These are phyloP conservation scores for Chalciporus sp. DNA, from an alignment of 1,284 basidiomycete species.

Conservation along the genomic window DNA sequence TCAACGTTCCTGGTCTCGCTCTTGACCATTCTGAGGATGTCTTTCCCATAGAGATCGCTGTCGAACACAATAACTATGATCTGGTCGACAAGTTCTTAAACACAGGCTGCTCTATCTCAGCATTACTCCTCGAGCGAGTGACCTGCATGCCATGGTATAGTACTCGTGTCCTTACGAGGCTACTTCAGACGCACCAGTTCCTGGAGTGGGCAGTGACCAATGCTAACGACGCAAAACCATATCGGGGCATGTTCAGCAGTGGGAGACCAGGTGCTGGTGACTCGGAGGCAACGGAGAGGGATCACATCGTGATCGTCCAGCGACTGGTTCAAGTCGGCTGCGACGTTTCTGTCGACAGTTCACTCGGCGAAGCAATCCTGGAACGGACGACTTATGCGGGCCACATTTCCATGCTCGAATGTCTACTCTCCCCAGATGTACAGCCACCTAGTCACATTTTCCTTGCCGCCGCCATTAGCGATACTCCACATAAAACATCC, in stretches of 20 bases:
- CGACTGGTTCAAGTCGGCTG: slow-evolving; percentile 13
- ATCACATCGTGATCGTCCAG: neutral
- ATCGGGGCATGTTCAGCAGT: neutral
- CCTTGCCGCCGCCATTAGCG: neutral
- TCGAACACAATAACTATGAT: rapidly evolving
- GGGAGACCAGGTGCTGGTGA: neutral
- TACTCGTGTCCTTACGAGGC: neutral
- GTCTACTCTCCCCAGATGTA: neutral
- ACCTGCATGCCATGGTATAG: neutral
- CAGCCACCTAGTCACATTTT: slow-evolving; percentile 11
- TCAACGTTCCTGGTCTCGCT: neutral
- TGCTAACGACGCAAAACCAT: neutral
- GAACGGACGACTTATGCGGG: slow-evolving; percentile 1
- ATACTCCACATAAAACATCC: neutral
- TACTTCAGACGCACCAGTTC: slow-evolving; percentile 17
- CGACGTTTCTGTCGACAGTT: neutral
- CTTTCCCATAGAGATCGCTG: slow-evolving; percentile 13
- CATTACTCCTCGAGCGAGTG: neutral
- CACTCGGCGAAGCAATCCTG: neutral
- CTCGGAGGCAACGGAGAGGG: neutral
- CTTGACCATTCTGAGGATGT: neutral
- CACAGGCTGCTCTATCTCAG: slow-evolving; percentile 12
- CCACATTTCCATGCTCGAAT: neutral
- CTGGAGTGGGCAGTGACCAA: slow-evolving; percentile 5
- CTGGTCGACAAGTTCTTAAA: slow-evolving; percentile 8